Conservation (phyloP, 2,329 filamentous ascomycete genomes). For the Botrytis pseudocinerea region DNA sequence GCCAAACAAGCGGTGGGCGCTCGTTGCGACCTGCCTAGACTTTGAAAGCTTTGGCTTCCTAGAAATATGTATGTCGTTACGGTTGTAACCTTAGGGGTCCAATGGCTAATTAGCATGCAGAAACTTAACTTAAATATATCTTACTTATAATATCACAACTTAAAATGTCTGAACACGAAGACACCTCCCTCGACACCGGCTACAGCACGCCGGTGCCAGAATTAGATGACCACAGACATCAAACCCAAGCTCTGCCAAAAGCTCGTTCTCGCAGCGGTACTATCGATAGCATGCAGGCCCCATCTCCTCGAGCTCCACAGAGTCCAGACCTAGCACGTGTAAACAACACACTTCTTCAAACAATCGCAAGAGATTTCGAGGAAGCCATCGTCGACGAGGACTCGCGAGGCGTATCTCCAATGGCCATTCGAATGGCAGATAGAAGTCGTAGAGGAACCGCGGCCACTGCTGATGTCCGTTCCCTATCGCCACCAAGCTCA, state of each 20-base stretch:
- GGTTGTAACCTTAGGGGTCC: neutral
- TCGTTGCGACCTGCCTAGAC: conserved; percentile 52
- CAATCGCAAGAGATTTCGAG: conserved; percentile 78
- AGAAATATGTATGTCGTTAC: conserved; percentile 15
- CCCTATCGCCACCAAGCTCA: conserved; percentile 88
- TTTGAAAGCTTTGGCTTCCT: conserved; percentile 30
- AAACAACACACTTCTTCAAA: conserved; percentile 44
- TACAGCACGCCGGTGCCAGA: conserved; percentile 76
- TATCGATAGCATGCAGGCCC: conserved; percentile 67
- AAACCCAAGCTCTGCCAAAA: conserved; percentile 60
- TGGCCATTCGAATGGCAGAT: conserved; percentile 36
- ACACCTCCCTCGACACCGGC: conserved; percentile 58
- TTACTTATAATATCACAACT: conserved; percentile 39
- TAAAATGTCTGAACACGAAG: conserved; percentile 69
- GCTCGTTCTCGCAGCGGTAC: conserved; percentile 67
- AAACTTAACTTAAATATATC: conserved; percentile 30
- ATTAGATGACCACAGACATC: conserved; percentile 83
- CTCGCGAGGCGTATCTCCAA: conserved; percentile 47
- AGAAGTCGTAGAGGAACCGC: conserved; percentile 54
- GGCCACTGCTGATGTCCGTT: conserved; percentile 61
- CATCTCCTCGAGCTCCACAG: conserved; percentile 40
- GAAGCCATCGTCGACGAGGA: conserved; percentile 81
- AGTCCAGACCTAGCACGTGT: conserved; percentile 45
- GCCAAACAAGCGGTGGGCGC: conserved; percentile 52
- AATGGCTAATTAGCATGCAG: conserved; percentile 27